Evolutionary conservation across 306 rosid genomes (phyloP), one percentile per base, ranked within the genome.

Genomic region (Prosopis cineraria): DNA sequence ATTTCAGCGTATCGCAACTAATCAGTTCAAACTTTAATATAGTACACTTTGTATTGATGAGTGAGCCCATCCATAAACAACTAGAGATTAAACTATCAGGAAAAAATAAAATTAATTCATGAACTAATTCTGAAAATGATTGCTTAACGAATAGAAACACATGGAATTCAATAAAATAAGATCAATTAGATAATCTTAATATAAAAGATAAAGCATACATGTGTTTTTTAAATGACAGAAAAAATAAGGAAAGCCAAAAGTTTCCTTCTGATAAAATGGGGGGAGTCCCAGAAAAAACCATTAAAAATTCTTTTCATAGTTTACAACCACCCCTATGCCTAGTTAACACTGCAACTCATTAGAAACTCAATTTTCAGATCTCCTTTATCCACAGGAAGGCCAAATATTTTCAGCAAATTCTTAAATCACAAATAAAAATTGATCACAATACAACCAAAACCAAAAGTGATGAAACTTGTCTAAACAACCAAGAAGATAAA

Each of bases 401-500:
- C 40, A 37, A 43, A 43, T 10, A 4, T 62, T 39, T 27, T 59
- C 22, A 30, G 64, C 79, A 55, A 12, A 79, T 44, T 44, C 56
- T 77, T 19, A 67, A 40, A 24, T 76, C 56, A 72, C 16, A 77
- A 58, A 37, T 39, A n/a, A 72, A 47, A 62, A 48, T 50, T 34
- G 58, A 53, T 77, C 53, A 41, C 59, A 47, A 52, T 68, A 71
- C 68, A 72, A 3, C 60, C 60, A 53, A 36, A 72, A 3, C 60
- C 60, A 53, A 36, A 65, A 56, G 58, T 29, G 36, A 63, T 80
- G 37, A 70, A 60, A 31, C 62, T 31, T 62, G 71, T 64, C 44
- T 74, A 74, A 70, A 29, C 3, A 29, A 22, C 29, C 25, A 64
- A 81, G 68, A 22, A 27, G 14, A 48, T 36, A 74, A 25, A 72